Evolutionary conservation across 345 rosid species (phyloP).

Genomic region (Excoecaria cochinchinensis): DNA sequence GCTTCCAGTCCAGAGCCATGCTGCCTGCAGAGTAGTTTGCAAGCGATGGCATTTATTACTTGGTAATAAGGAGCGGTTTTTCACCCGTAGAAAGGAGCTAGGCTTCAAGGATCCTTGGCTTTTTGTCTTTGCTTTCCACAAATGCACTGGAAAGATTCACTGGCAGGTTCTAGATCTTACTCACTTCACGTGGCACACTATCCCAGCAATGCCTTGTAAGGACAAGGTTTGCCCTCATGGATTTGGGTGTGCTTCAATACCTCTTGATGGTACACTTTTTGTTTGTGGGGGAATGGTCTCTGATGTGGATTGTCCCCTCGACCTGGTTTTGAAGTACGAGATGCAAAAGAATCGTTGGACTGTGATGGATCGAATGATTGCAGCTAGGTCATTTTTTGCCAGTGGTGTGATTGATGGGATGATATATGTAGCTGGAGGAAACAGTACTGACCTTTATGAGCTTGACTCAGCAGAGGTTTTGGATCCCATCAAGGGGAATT

Average conservation of each 20-base stretch:
- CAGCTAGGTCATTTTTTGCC: constrained; percentile 75
- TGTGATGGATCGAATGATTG: constrained; percentile 57
- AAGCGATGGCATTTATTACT: constrained; percentile 77
- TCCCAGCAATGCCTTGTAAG: constrained; percentile 80
- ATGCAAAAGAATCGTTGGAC: constrained; percentile 81
- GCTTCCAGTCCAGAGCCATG: constrained; percentile 67
- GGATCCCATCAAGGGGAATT: constrained; percentile 60
- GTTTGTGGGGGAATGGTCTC: constrained; percentile 88
- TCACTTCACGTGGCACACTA: constrained; percentile 72
- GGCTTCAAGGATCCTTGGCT: constrained; percentile 87
- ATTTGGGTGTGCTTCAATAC: constrained; percentile 60
- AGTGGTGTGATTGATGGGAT: constrained; percentile 65
- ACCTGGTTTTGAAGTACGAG: constrained; percentile 72
- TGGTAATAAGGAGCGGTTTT: constrained; percentile 64
- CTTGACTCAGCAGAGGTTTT: constrained; percentile 75
- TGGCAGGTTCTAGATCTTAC: constrained; percentile 82
- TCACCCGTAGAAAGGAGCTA: constrained; percentile 59
- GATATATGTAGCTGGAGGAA: constrained; percentile 88
- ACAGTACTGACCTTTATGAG: constrained; percentile 63
- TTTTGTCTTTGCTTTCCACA: constrained; percentile 68
- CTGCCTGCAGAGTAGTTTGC: constrained; percentile 62
- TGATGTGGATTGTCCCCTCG: constrained; percentile 75
- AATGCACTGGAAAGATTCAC: constrained; percentile 70
- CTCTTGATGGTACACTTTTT: constrained; percentile 58
- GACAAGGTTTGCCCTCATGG: constrained; percentile 81